Evolutionary conservation across 148 eudicot genomes (phyloP), one percentile per base, ranked within the genome.

Genomic region (Amaranthus palmeri): DNA sequence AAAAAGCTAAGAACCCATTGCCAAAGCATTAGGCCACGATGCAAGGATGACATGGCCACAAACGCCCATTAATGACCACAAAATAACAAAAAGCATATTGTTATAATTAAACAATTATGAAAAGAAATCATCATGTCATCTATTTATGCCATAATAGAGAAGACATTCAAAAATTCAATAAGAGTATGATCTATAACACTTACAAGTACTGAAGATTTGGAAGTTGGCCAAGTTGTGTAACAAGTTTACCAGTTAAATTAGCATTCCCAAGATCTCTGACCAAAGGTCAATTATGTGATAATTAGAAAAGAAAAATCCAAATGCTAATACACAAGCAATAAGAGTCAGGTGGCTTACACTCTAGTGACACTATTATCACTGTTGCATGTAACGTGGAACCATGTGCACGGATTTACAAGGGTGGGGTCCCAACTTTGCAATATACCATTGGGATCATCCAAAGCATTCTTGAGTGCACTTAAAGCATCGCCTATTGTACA

Each of bases 251-350:
- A 41, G 96, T 81, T 73, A 92, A 81, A 81, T 86, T 84, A 12
- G 90, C 92, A 78, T 83, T 87, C 53, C 90, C 90, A 68, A 92
- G 96, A 81, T 88, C 96, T 69, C 98, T 92, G 83, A 42, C 18
- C 61, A 65, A 8, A 74, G 41, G 77, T 72, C 57, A 70, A 36
- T 53, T 3, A 70, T 48, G 66, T 44, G 15, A 59, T 60, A 14
- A 67, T 68, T 25, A 70, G 10, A 13, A 46, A 17, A 6, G 36
- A 72, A 58, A 40, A 36, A 62, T 43, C 54, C 11, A 71, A 17
- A 52, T 68, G 62, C 52, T 74, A 51, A 63, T 1, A 57, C 46
- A 46, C 10, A 14, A 51, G 3, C 54, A 59, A 60, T 43, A 46
- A 47, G 52, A 70, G 10, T 62, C 72, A 8, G 43, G 42, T 10